Conservation (phyloP, 1,284 basidiomycete genomes). For the Cerrena zonata region DNA sequence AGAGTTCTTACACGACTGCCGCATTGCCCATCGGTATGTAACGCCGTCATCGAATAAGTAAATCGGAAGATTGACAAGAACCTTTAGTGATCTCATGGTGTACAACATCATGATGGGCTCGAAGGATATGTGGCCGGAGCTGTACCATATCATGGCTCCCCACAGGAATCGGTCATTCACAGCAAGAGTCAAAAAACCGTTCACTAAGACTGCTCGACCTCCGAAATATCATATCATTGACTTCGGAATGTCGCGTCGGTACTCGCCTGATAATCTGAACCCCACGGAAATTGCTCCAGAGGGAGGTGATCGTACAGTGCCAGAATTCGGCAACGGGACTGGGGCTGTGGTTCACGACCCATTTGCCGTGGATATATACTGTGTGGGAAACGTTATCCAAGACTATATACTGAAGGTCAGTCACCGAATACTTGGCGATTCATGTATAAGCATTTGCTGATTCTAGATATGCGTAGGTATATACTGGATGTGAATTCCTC, state of each 20-base stretch:
- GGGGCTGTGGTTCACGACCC: constrained; percentile 13
- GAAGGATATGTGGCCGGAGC: constrained; percentile 17
- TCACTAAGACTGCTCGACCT: constrained; percentile 22
- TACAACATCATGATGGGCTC: constrained; percentile 35
- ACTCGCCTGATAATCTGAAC: constrained; percentile 6
- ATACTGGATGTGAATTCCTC: constrained; percentile 10
- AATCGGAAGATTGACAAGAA: constrained; percentile 7
- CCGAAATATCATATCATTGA: constrained; percentile 30
- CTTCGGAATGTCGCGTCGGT: constrained; percentile 27
- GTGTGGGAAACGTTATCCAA: constrained; percentile 28
- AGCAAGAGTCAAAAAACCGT: constrained; percentile 18
- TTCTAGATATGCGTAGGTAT: background rate
- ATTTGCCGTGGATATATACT: constrained; percentile 27
- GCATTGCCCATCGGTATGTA: constrained; percentile 9
- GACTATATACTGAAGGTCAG: constrained; percentile 17
- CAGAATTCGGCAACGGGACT: constrained; percentile 6
- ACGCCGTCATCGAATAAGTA: constrained; percentile 15
- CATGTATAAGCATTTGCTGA: background rate
- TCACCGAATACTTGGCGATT: background rate
- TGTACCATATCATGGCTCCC: constrained; percentile 21
- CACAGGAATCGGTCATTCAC: constrained; percentile 12
- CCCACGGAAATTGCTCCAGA: constrained; percentile 11
- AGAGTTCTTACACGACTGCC: constrained; percentile 30
- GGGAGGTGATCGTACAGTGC: constrained; percentile 8
- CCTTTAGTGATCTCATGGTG: constrained; percentile 8